Base-by-base conservation (phyloP, 441 rosid genomes). In the California macrophylla region DNA sequence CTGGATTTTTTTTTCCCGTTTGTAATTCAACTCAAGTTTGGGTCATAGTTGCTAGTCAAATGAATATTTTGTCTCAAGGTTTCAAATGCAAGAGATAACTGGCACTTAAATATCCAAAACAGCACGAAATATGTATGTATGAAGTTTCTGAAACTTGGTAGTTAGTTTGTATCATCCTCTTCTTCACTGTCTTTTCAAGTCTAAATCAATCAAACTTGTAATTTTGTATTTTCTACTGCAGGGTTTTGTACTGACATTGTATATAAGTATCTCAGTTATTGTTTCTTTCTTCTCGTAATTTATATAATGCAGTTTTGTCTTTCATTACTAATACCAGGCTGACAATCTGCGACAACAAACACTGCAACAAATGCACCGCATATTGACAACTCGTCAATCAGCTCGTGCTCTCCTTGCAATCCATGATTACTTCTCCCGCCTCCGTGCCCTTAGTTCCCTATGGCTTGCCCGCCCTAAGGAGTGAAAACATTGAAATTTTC, bases 261-360 rank as follows among this genome's bases (percentile, higher is more conserved):
- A n/a, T n/a, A n/a, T n/a, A n/a, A n/a, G n/a, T n/a, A 8, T 1
- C 15, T 45, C 13, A 2, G 54, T 34, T 9, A 24, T 7, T 18
- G 6, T 34, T 32, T 15, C 4, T 47, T 62, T 28, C 32, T 20
- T 50, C 20, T n/a, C n/a, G n/a, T n/a, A n/a, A n/a, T n/a, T n/a
- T 1, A 0, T 16, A 3, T 50, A 6, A 56, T 56, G 6, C 6
- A 20, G 16, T 67, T 3, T 12, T 66, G 16, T 45, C 30, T n/a
- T 73, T 62, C n/a, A n/a, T 34, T 71, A 68, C 24, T 34, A 40
- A 40, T 25, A 15, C 20, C 82, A 88, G 93, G 93, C 90, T 16
- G 93, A 87, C 77, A 87, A 81, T 77, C 74, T 87, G 72, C 82
- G 93, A 20, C 90, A 87, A 70, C 90, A 86, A 66, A 87, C 90